Evolutionary conservation across 768 basidiomycete genomes (phyloP).

Genomic region (Cyathus striatus): DNA sequence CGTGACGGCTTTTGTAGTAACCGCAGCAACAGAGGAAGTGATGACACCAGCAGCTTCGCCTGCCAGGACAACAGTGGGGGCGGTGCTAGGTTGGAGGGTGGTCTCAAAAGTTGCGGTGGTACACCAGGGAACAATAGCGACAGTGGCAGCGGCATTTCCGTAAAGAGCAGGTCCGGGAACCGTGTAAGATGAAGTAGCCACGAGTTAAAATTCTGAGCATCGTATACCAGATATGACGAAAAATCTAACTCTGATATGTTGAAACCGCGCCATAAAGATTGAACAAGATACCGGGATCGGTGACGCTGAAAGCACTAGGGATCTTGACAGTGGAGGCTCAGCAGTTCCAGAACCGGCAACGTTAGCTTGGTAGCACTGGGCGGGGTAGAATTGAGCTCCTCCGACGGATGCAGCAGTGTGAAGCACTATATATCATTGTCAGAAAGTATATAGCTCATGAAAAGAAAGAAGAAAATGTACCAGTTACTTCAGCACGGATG

Average conservation of each 20-base stretch:
- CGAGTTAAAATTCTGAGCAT: neutral
- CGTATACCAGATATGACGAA: too few species aligned
- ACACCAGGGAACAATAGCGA: conserved; percentile 37
- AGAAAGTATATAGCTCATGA: neutral
- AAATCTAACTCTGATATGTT: conserved; percentile 32
- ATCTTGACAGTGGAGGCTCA: conserved; percentile 34
- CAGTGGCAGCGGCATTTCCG: conserved; percentile 31
- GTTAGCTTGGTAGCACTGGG: conserved; percentile 41
- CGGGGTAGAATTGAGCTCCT: conserved; percentile 40
- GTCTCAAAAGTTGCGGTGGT: conserved; percentile 49
- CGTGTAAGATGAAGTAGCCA: conserved; percentile 7
- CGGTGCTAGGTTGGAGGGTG: conserved; percentile 37
- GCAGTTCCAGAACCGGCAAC: conserved; percentile 24
- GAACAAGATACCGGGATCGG: conserved; percentile 36
- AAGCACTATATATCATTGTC: conserved; percentile 22
- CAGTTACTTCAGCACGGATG: conserved; percentile 41
- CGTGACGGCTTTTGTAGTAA: neutral
- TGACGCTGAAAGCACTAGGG: conserved; percentile 36
- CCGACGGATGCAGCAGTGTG: conserved; percentile 35
- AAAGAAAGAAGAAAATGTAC: conserved; percentile 16
- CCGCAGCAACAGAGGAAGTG: conserved; percentile 2
- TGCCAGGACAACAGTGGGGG: conserved; percentile 18
- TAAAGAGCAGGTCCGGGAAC: conserved; percentile 46
- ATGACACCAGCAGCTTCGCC: conserved; percentile 10
- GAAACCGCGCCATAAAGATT: conserved; percentile 40